These are phyloP conservation scores for Incumbomyces lentus DNA, from an alignment of 2,329 filamentous ascomycete genomes.

Conservation along the genomic window DNA sequence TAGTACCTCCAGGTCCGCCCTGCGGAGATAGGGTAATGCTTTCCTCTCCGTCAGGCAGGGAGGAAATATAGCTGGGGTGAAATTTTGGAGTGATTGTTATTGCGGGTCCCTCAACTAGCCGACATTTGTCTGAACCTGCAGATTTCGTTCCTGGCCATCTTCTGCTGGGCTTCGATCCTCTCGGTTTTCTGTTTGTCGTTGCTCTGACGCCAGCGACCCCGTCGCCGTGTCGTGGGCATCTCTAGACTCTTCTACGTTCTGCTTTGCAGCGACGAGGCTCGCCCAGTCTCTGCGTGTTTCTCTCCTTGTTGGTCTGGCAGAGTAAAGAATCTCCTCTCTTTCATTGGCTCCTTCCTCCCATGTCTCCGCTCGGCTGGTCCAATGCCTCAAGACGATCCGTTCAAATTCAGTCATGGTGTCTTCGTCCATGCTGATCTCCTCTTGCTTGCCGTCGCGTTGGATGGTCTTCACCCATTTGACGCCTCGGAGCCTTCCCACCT, in stretches of 20 bases:
- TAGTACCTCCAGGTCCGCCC: too few relatives aligned
- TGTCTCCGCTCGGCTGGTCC: slow-evolving; percentile 1
- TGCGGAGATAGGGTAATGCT: too few relatives aligned
- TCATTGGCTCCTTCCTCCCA: slow-evolving; percentile 2
- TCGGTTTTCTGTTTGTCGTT: too few relatives aligned
- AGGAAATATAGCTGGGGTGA: too few relatives aligned
- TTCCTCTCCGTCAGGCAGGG: too few relatives aligned
- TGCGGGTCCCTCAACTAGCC: too few relatives aligned
- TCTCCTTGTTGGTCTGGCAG: neutral
- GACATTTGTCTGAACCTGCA: too few relatives aligned
- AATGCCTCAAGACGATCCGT: slow-evolving; percentile 6
- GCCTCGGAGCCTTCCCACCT: slow-evolving; percentile 16
- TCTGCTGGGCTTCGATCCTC: too few relatives aligned
- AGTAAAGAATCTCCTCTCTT: slow-evolving; percentile 1
- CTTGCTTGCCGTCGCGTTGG: slow-evolving; percentile 6
- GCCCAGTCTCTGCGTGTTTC: neutral
- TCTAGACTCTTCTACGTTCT: neutral
- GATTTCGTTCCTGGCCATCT: too few relatives aligned
- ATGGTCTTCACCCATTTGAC: slow-evolving; percentile 18
- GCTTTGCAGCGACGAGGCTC: neutral
- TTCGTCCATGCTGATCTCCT: slow-evolving; percentile 12
- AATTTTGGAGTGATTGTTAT: too few relatives aligned
- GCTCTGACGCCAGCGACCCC: too few relatives aligned
- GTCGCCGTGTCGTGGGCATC: too few relatives aligned
- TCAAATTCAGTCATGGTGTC: slow-evolving; percentile 18